phyloP scores from a whole-genome alignment of 352 stramenopile genomes.

The Plasmopara viticola region DNA sequence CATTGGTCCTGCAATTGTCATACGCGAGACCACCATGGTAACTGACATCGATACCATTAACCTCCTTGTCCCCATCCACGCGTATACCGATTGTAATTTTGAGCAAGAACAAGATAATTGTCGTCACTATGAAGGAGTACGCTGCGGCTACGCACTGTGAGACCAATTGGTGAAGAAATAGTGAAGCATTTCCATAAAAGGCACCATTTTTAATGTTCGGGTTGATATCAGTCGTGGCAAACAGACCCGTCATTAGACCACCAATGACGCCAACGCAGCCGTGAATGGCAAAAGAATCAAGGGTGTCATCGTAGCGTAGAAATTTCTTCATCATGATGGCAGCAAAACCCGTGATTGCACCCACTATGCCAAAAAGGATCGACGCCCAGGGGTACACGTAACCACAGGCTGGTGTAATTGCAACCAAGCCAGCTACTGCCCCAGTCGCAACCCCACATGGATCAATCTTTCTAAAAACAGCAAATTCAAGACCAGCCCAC shows the following conservation, averaged over 20 bases:
- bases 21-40: slow-evolving; percentile 73
- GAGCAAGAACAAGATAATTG: slow-evolving; percentile 62
- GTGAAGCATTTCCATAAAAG: slow-evolving; percentile 43
- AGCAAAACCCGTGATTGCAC: slow-evolving; percentile 42
- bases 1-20: slow-evolving; percentile 9
- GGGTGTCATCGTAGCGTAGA: slow-evolving; percentile 69
- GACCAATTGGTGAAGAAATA: slow-evolving; percentile 51
- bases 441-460: slow-evolving; percentile 56
- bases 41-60: slow-evolving; percentile 70
- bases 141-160: slow-evolving; percentile 43
- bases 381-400: slow-evolving; percentile 68
- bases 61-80: slow-evolving; percentile 72
- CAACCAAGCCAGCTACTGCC: slow-evolving; percentile 55
- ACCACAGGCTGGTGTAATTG: slow-evolving; percentile 63
- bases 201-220: slow-evolving; percentile 45
- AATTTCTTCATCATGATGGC: slow-evolving; percentile 59
- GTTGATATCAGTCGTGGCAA: slow-evolving; percentile 52
- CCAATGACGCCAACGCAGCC: slow-evolving; percentile 56
- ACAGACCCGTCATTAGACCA: slow-evolving; percentile 61
- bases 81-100: slow-evolving; percentile 67
- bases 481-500: slow-evolving; percentile 58
- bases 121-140: slow-evolving; percentile 63
- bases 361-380: slow-evolving; percentile 65
- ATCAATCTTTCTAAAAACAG: slow-evolving; percentile 46
- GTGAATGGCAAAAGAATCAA: slow-evolving; percentile 79